Evolutionary conservation across 164 flowering plant species (phyloP).

Genomic region (Magnolia officinalis): DNA sequence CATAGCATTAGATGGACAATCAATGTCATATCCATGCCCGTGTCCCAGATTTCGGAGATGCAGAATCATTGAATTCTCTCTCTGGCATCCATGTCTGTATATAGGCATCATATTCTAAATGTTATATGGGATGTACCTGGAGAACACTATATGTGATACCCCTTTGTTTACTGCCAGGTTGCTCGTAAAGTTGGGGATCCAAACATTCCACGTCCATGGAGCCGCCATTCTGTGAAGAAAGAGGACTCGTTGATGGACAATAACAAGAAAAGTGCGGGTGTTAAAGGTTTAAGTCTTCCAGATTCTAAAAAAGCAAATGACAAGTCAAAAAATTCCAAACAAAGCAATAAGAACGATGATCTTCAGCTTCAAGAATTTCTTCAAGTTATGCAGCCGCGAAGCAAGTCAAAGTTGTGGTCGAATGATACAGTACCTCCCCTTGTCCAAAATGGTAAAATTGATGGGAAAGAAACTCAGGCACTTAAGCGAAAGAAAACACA

Average conservation of each 20-base stretch:
- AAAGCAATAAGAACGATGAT: slow-evolving; percentile 41
- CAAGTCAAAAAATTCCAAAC: slow-evolving; percentile 25
- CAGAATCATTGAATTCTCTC: not conserved
- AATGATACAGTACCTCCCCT: slow-evolving; percentile 54
- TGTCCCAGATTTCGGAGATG: not conserved
- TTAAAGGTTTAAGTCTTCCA: slow-evolving; percentile 16
- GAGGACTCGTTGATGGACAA: slow-evolving; percentile 28
- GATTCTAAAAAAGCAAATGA: slow-evolving; percentile 23
- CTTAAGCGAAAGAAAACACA: slow-evolving; percentile 20
- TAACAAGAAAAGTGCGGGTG: slow-evolving; percentile 16
- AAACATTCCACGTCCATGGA: slow-evolving; percentile 86
- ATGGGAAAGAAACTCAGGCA: slow-evolving; percentile 14
- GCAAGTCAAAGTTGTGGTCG: slow-evolving; percentile 83
- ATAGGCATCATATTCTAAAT: not conserved
- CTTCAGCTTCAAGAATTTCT: slow-evolving; percentile 79
- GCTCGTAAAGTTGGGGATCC: slow-evolving; percentile 87
- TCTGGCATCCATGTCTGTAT: not conserved
- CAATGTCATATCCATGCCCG: not conserved
- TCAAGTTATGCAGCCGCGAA: slow-evolving; percentile 76
- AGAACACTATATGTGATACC: not conserved
- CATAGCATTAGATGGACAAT: not conserved
- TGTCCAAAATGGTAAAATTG: slow-evolving; percentile 20
- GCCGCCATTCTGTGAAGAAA: slow-evolving; percentile 59
- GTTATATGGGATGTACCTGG: not conserved
- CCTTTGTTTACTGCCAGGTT: slow-evolving; percentile 33